Conservation (phyloP, 23 red algal species). For the Gracilaria caudata region DNA sequence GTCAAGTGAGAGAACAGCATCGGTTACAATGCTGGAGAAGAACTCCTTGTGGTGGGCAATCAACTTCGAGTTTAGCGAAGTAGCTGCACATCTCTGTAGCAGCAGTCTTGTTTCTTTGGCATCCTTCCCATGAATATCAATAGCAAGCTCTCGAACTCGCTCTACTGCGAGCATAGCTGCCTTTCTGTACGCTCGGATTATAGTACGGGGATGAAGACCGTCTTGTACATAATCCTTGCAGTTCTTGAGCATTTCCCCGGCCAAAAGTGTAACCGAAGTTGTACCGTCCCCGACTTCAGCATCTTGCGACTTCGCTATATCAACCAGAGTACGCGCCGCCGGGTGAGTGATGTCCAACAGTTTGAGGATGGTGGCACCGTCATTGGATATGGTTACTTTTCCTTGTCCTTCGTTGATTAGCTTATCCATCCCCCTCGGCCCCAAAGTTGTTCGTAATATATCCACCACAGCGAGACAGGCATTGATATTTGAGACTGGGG, state of each 20-base stretch:
- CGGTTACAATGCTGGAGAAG: slow-evolving; percentile 92
- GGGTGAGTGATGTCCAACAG: slow-evolving; percentile 93
- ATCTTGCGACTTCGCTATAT: slow-evolving; percentile 90
- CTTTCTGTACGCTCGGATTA: slow-evolving; percentile 82
- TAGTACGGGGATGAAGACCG: slow-evolving; percentile 87
- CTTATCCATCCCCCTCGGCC: slow-evolving; percentile 97
- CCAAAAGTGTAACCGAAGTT: slow-evolving; percentile 86
- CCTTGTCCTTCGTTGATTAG: slow-evolving; percentile 86
- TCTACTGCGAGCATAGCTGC: slow-evolving; percentile 64
- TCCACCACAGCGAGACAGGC: slow-evolving; percentile 93
- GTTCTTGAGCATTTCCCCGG: slow-evolving; percentile 91
- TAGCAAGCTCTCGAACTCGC: slow-evolving; percentile 65
- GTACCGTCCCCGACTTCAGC: slow-evolving; percentile 97
- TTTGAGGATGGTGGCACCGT: slow-evolving; percentile 95
- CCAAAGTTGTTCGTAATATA: slow-evolving; percentile 91
- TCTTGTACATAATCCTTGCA: slow-evolving; percentile 98
- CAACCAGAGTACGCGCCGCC: slow-evolving; percentile 85
- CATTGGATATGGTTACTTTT: slow-evolving; percentile 96
- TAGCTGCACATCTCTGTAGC: slow-evolving; percentile 86
- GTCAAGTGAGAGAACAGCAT: slow-evolving; percentile 94
- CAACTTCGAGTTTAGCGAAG: slow-evolving; percentile 93
- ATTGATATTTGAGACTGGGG: slow-evolving; percentile 97
- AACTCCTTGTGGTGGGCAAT: slow-evolving; percentile 91
- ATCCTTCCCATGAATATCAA: slow-evolving; percentile 82
- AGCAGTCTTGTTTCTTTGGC: slow-evolving; percentile 52